Evolutionary conservation across 495 filamentous ascomycete genomes (phyloP).

Genomic region (Xylaria palmicola): DNA sequence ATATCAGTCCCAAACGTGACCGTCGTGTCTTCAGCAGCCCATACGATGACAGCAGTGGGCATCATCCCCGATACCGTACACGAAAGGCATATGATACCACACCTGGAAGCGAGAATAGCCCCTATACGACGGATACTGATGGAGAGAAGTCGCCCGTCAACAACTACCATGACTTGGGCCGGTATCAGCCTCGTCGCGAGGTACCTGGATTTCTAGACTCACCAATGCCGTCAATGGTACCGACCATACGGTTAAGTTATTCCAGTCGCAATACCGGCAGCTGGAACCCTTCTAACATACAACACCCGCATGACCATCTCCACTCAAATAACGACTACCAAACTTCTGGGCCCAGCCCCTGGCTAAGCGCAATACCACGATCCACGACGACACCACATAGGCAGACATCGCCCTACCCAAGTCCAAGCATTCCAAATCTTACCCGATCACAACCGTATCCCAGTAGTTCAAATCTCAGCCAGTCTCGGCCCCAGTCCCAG

Average conservation of each 20-base stretch:
- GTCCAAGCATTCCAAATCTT: neutral
- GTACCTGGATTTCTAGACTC: neutral
- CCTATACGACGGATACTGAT: constrained; percentile 38
- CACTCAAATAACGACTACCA: constrained; percentile 16
- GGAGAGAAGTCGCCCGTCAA: constrained; percentile 34
- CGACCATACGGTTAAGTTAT: constrained; percentile 15
- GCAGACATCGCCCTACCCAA: constrained; percentile 3
- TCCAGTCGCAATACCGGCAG: constrained; percentile 12
- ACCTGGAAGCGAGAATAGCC: constrained; percentile 24
- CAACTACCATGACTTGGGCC: constrained; percentile 21
- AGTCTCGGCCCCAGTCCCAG: neutral
- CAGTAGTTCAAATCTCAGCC: neutral
- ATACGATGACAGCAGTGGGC: constrained; percentile 23
- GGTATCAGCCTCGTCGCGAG: constrained; percentile 18
- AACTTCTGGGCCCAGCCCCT: constrained; percentile 34
- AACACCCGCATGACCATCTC: constrained; percentile 7
- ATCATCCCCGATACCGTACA: constrained; percentile 27
- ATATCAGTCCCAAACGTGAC: constrained; percentile 21
- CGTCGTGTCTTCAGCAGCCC: constrained; percentile 15
- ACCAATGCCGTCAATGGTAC: neutral
- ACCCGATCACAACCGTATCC: constrained; percentile 7
- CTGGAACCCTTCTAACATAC: constrained; percentile 27
- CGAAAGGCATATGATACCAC: constrained; percentile 13
- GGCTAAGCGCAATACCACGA: constrained; percentile 45
- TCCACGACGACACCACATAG: constrained; percentile 28